Conservation (phyloP, 129 eudicot species). For the Silybum marianum region DNA sequence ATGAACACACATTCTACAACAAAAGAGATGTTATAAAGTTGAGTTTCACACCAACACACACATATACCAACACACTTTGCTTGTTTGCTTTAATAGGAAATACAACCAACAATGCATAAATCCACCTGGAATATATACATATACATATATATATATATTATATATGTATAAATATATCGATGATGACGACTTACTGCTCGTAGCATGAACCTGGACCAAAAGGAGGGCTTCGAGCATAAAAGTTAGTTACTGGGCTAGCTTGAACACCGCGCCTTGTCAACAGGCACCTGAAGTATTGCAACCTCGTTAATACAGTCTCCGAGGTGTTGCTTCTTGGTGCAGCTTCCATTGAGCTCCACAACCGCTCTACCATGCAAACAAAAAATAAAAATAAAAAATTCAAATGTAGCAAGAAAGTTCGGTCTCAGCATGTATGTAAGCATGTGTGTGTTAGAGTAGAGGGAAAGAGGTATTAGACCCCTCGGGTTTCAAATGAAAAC, state of each 20-base stretch:
- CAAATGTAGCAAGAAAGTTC: not conserved
- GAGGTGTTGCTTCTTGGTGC: constrained; percentile 43
- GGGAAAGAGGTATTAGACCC: not conserved
- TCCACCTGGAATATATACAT: constrained; percentile 19
- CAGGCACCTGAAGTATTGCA: constrained; percentile 81
- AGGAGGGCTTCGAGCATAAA: constrained; percentile 76
- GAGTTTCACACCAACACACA: constrained; percentile 20
- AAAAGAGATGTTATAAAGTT: not conserved
- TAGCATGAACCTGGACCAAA: constrained; percentile 90
- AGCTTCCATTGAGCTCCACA: constrained; percentile 68
- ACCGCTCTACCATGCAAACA: constrained; percentile 56
- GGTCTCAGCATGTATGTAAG: not conserved
- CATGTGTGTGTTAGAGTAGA: not conserved
- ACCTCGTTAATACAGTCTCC: constrained; percentile 47
- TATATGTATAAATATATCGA: too few relatives aligned
- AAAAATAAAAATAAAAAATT: not conserved
- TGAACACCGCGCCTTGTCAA: constrained; percentile 85
- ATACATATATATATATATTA: too few relatives aligned
- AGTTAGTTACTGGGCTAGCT: constrained; percentile 83
- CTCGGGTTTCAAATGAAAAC: not conserved
- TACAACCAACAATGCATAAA: constrained; percentile 7
- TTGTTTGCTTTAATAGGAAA: constrained; percentile 5
- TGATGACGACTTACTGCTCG: constrained; percentile 46
- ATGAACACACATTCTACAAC: constrained; percentile 12
- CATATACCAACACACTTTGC: constrained; percentile 1